phyloP scores from a whole-genome alignment of 139 green algal genomes.

The Chlamydomonas incerta region DNA sequence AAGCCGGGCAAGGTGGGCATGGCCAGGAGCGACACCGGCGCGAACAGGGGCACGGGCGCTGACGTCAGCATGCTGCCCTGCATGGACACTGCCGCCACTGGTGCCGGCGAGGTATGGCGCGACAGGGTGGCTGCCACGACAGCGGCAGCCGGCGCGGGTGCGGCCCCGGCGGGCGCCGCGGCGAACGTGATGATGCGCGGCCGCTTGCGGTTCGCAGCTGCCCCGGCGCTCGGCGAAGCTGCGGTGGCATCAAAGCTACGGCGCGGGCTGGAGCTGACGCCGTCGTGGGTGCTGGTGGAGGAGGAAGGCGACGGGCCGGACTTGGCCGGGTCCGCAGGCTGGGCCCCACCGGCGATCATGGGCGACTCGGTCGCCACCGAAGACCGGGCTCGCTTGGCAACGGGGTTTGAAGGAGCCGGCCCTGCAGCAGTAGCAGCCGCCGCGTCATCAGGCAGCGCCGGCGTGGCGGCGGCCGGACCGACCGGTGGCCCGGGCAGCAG shows the following conservation, averaged over 20 bases:
- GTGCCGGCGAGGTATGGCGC: background rate
- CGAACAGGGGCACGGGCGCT: too few relatives aligned
- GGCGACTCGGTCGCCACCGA: too few relatives aligned
- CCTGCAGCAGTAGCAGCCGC: background rate
- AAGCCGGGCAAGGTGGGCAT: too few relatives aligned
- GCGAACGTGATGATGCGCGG: slow-evolving; percentile 31
- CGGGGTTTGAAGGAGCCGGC: too few relatives aligned
- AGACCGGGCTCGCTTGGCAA: too few relatives aligned
- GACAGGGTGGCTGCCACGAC: background rate
- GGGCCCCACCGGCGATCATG: too few relatives aligned
- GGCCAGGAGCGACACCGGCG: too few relatives aligned
- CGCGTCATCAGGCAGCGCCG: background rate
- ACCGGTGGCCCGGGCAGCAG: slow-evolving; percentile 25
- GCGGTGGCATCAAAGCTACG: background rate
- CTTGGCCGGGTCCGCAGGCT: background rate
- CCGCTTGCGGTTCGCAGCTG: background rate
- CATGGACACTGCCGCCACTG: too few relatives aligned
- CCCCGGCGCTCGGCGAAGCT: background rate
- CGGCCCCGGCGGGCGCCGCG: background rate
- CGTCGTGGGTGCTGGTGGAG: slow-evolving; percentile 11
- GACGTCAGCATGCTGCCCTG: too few relatives aligned
- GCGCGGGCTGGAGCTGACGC: background rate
- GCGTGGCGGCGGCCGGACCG: background rate
- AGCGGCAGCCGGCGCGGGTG: background rate
- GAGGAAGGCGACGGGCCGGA: background rate